These are phyloP conservation scores for Leonotis leonurus DNA, from an alignment of 257 asterid genomes.

Conservation along the genomic window DNA sequence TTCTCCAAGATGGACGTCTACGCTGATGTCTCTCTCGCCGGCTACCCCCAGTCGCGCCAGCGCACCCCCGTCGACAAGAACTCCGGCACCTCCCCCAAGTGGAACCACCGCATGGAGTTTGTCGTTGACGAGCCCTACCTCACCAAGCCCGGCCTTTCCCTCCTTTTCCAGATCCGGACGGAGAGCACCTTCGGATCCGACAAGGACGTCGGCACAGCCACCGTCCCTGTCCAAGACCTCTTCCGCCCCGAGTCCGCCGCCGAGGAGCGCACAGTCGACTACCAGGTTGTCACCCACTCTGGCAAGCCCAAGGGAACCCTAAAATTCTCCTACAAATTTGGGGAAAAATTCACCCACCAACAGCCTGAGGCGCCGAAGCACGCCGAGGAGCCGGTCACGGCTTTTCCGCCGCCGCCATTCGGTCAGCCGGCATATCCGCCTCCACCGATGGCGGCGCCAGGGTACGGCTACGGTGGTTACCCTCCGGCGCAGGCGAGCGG, in stretches of 20 bases:
- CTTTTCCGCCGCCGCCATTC: slow-evolving; percentile 14
- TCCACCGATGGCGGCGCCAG: slow-evolving; percentile 17
- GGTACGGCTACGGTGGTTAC: slow-evolving; percentile 21
- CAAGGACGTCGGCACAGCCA: slow-evolving; percentile 53
- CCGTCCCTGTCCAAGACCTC: slow-evolving; percentile 52
- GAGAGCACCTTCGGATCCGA: slow-evolving; percentile 36
- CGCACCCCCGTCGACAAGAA: slow-evolving; percentile 36
- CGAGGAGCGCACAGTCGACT: slow-evolving; percentile 34
- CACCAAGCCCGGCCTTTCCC: slow-evolving; percentile 40
- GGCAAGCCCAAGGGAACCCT: slow-evolving; percentile 69
- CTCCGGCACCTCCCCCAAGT: slow-evolving; percentile 40
- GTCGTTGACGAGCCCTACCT: slow-evolving; percentile 55
- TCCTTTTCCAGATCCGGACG: slow-evolving; percentile 46
- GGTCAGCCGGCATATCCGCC: slow-evolving; percentile 26
- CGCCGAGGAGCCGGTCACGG: slow-evolving; percentile 35
- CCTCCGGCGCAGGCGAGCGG: slow-evolving; percentile 25
- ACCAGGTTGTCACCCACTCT: slow-evolving; percentile 42
- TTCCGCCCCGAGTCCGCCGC: slow-evolving; percentile 12
- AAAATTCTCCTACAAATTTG: slow-evolving; percentile 55
- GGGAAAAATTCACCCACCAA: slow-evolving; percentile 42
- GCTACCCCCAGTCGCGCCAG: slow-evolving; percentile 38
- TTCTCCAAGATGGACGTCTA: slow-evolving; percentile 52
- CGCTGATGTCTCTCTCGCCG: slow-evolving; percentile 39
- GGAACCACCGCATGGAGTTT: slow-evolving; percentile 53
- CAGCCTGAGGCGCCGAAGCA: slow-evolving; percentile 8